These are phyloP conservation scores for Pyropia haitanensis DNA, from an alignment of 23 red algal species.

Conservation along the genomic window DNA sequence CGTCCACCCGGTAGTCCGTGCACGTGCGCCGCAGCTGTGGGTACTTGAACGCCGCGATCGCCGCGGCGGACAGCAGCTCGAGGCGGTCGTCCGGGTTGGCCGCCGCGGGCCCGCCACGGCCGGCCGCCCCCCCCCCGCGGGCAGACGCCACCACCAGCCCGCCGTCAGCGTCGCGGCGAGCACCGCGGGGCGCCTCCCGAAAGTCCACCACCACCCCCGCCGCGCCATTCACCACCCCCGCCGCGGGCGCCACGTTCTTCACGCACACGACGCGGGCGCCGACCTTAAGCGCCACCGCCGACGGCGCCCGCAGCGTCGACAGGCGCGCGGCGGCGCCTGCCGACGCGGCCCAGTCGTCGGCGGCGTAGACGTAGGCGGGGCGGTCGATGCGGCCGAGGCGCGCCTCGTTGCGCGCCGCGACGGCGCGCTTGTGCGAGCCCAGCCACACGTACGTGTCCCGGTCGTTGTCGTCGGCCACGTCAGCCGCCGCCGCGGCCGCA, in stretches of 20 bases:
- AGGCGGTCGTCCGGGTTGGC: neutral
- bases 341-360: conserved; percentile 16
- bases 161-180: conserved; percentile 19
- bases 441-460: too few relatives aligned
- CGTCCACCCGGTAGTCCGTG: too few relatives aligned
- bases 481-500: too few relatives aligned
- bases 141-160: neutral
- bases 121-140: conserved; percentile 14
- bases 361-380: conserved; percentile 16
- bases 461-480: too few relatives aligned
- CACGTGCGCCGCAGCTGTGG: too few relatives aligned
- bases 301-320: conserved; percentile 3
- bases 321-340: conserved; percentile 1
- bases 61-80: too few relatives aligned
- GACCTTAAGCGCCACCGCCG: conserved; percentile 11
- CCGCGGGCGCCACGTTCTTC: conserved; percentile 29
- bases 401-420: too few relatives aligned
- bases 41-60: too few relatives aligned
- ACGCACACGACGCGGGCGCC: conserved; percentile 27
- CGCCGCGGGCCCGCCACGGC: conserved; percentile 9
- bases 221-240: conserved; percentile 37
- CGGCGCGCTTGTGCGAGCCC: too few relatives aligned
- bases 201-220: conserved; percentile 38
- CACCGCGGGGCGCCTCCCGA: neutral
- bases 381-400: too few relatives aligned